Conservation (phyloP, 2,329 filamentous ascomycete genomes). For the Bisporella sp. region DNA sequence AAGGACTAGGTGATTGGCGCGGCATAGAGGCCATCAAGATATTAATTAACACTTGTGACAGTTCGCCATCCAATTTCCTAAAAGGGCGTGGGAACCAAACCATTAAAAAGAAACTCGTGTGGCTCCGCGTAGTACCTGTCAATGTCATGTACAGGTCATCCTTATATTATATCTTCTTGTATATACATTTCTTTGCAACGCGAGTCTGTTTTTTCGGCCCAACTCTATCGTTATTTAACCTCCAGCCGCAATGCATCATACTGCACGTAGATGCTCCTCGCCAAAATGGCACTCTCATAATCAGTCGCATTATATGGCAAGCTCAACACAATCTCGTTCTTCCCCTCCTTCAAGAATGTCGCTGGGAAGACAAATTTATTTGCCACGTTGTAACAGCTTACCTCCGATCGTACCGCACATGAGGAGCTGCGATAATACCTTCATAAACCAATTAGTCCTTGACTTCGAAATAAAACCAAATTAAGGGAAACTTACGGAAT, state of each 20-base stretch:
- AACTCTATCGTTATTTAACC: conserved; percentile 28
- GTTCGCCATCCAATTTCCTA: no score
- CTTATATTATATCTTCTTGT: no score
- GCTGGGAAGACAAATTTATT: conserved; percentile 54
- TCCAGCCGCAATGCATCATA: conserved; percentile 59
- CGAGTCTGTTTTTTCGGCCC: no score
- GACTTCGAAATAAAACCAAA: background rate
- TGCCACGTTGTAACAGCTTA: conserved; percentile 54
- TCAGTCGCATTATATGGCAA: conserved; percentile 53
- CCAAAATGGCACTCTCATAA: conserved; percentile 49
- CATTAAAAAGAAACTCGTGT: no score
- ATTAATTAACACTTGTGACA: no score
- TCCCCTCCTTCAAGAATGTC: conserved; percentile 39
- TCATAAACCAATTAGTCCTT: conserved; percentile 7
- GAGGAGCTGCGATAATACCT: conserved; percentile 49
- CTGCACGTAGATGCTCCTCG: conserved; percentile 52
- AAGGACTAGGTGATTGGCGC: no score
- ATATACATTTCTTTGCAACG: no score
- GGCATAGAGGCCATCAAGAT: no score
- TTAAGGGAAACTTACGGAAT: conserved; percentile 39
- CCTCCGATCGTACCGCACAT: conserved; percentile 52
- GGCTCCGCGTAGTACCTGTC: no score
- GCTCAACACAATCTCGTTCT: conserved; percentile 50
- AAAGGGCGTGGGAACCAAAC: no score
- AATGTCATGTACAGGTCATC: no score